Evolutionary conservation across 768 basidiomycete species (phyloP).

Genomic region (Boletus patriciae): DNA sequence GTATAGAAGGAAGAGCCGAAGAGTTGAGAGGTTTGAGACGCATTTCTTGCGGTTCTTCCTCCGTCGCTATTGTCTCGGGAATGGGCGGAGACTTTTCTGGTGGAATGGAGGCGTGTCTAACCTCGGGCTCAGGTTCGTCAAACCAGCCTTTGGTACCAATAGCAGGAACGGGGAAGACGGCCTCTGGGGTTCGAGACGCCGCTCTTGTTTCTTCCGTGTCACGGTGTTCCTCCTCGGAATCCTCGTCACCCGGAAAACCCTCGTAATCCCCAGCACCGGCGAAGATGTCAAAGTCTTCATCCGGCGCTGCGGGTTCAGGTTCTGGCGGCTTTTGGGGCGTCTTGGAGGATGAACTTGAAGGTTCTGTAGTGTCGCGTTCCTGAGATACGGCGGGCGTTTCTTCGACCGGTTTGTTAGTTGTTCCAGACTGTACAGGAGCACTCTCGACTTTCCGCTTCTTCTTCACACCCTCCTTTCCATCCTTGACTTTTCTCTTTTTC

Average conservation of each 20-base stretch:
- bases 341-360: slow-evolving; percentile 9
- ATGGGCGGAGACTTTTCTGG: slow-evolving; percentile 16
- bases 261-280: slow-evolving; percentile 82
- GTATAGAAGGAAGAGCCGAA: slow-evolving; percentile 81
- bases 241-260: slow-evolving; percentile 60
- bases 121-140: slow-evolving; percentile 38
- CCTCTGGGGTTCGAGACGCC: slow-evolving; percentile 10
- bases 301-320: slow-evolving; percentile 26
- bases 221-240: slow-evolving; percentile 41
- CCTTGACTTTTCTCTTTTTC: slow-evolving; percentile 46
- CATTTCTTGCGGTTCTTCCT: slow-evolving; percentile 41
- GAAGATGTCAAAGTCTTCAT: slow-evolving; percentile 85
- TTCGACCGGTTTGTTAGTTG: background rate
- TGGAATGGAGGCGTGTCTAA: background rate
- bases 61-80: slow-evolving; percentile 8
- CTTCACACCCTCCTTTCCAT: slow-evolving; percentile 39
- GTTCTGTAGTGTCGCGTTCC: background rate
- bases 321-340: slow-evolving; percentile 11
- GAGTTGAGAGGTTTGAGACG: slow-evolving; percentile 75
- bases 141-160: slow-evolving; percentile 44
- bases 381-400: background rate
- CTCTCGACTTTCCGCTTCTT: slow-evolving; percentile 57
- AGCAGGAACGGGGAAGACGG: slow-evolving; percentile 4
- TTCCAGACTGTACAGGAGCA: slow-evolving; percentile 19
- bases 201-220: slow-evolving; percentile 17